Conservation (phyloP, 495 filamentous ascomycete genomes). For the Penicillium egyptiacum region DNA sequence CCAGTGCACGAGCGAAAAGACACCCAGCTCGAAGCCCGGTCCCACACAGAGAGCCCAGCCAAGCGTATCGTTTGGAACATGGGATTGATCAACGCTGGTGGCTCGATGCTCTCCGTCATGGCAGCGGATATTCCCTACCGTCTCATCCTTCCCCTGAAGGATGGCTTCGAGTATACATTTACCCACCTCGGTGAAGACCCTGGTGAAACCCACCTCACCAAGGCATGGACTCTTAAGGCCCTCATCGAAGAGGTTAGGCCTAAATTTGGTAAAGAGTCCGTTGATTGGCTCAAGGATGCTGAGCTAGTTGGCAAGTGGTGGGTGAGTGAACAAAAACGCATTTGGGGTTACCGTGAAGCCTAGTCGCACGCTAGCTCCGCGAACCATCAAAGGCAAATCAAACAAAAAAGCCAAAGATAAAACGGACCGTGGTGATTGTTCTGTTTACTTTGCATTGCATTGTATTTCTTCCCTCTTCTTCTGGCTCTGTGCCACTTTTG, state of each 20-base stretch:
- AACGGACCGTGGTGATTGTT: not conserved
- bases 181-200: slow-evolving; percentile 40
- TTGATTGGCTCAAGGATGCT: slow-evolving; percentile 41
- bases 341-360: slow-evolving; percentile 41
- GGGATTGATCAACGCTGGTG: slow-evolving; percentile 47
- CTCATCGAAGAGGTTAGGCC: slow-evolving; percentile 28
- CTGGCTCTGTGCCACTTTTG: not conserved
- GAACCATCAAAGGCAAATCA: not conserved
- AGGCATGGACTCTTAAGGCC: slow-evolving; percentile 29
- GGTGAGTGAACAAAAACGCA: slow-evolving; percentile 39
- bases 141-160: slow-evolving; percentile 42
- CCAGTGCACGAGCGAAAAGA: not conserved
- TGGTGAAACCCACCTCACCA: slow-evolving; percentile 31
- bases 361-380: slow-evolving; percentile 3
- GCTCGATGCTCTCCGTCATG: slow-evolving; percentile 37
- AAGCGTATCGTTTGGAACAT: slow-evolving; percentile 36
- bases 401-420: not conserved
- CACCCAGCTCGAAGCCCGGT: slow-evolving; percentile 4
- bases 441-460: not conserved
- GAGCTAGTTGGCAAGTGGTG: slow-evolving; percentile 42
- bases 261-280: slow-evolving; percentile 34
- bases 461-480: not conserved
- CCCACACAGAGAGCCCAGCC: slow-evolving; percentile 8
- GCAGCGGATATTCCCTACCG: slow-evolving; percentile 39
- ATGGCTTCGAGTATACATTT: slow-evolving; percentile 42